Base-by-base conservation (phyloP, 2,329 filamentous ascomycete species). In the Phoma sp. region DNA sequence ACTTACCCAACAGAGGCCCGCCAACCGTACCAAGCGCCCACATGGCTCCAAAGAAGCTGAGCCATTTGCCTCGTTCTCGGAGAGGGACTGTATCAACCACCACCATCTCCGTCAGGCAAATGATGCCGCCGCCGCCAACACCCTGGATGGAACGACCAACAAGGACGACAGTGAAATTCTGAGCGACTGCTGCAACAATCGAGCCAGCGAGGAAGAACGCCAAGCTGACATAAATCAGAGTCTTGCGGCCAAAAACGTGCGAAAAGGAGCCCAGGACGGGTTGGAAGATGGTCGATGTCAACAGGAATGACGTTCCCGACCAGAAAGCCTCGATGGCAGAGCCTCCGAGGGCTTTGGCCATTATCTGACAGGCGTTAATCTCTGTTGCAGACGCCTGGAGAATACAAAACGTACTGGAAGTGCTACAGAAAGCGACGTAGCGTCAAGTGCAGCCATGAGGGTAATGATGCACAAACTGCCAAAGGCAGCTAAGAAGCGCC, bases 371-470 rank as follows among this genome's bases (percentile, higher is more conserved):
- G 15, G 7, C 15, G 31, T 70, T 36, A 69, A 58, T 1, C 27
- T 9, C 21, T 22, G 40, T 27, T 10, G 15, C n/a, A 12, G 5
- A 3, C 4, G 7, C 6, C 12, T 29, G 2, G 3, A 12, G 19
- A 9, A 29, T 29, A 3, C 10, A 29, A 4, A 8, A 35, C 69
- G 13, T 65, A 75, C 74, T 12, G 74, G 69, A 39, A 88, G 73
- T 4, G 87, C 85, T 6, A 88, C 85, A 4, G 84, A 85, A 46
- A 89, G 78, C 4, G 84, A 87, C 1, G 86, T 89, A 4, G 85
- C 86, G 70, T 89, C 87, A 25, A 89, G 77, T 12, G 87, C 85
- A 2, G 85, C 84, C 75, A 87, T 86, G 17, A 89, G 74, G 3
- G 82, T 82, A 48, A 89, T 77, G 40, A 84, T 76, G 7, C 78